Evolutionary conservation across 2,329 filamentous ascomycete genomes (phyloP).

Genomic region (Coniochaeta hoffmannii): DNA sequence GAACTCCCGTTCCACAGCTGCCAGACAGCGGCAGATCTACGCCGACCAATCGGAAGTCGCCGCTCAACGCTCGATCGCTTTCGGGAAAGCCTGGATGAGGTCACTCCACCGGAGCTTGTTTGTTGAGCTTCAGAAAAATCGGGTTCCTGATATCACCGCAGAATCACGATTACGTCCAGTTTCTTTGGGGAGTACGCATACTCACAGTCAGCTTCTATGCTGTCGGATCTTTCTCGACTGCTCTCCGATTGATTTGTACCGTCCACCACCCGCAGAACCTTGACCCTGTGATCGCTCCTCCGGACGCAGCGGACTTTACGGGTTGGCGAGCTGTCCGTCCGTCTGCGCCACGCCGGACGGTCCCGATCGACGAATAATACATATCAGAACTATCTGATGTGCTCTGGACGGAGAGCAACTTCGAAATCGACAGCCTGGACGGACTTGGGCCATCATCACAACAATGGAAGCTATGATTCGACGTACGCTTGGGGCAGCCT

Average conservation of each 20-base stretch:
- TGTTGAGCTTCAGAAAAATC: neutral
- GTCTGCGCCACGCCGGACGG: neutral
- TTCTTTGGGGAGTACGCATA: neutral
- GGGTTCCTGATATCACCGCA: neutral
- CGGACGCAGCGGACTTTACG: constrained; percentile 1
- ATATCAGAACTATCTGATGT: neutral
- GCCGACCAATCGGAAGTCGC: neutral
- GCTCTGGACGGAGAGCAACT: neutral
- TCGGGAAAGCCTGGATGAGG: neutral
- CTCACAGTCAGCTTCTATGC: neutral
- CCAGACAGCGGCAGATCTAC: neutral
- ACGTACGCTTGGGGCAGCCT: neutral
- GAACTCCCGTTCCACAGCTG: neutral
- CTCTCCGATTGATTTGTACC: neutral
- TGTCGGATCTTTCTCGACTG: neutral
- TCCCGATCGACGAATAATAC: neutral
- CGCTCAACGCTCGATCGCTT: neutral
- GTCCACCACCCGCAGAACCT: neutral
- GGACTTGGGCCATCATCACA: neutral
- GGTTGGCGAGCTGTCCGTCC: neutral
- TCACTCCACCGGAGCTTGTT: neutral
- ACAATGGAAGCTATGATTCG: neutral
- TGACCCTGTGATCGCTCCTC: neutral
- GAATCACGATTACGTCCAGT: neutral
- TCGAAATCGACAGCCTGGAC: neutral